Evolutionary conservation across 129 eudicot genomes (phyloP), one percentile per base, ranked within the genome.

Genomic region (Lactuca saligna): DNA sequence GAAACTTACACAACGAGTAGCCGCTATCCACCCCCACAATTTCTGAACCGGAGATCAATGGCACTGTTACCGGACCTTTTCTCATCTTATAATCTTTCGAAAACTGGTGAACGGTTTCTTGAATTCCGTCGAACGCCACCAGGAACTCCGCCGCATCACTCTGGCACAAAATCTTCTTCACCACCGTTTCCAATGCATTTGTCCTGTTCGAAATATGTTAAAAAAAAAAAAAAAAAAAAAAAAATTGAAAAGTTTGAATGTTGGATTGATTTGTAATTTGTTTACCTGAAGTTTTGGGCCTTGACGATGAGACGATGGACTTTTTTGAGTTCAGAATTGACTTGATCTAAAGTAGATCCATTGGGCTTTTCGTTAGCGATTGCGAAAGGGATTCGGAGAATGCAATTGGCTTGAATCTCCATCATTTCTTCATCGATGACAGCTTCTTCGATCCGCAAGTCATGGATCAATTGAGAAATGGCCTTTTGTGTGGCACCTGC

Each of bases 261-360:
- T 49, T 7, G 46, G 38, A 51, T 5, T 50, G 38, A 32, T 44
- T 46, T 17, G 48, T 25, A 25, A 25, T 25, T 25, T 25, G 77
- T 14, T 50, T 66, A 92, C 98, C 98, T 93, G 76, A 89, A 90
- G 33, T 93, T 85, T 66, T 93, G 99, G 82, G 97, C 99, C 86
- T 93, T 93, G 10, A 76, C 63, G 12, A 87, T 80, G 53, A 93
- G 93, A 33, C 78, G 82, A 49, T 89, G 89, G 81, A 93, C 79
- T 66, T 93, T 93, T 82, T 76, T 87, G 80, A 89, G 87, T 74
- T 93, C 97, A 3, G 90, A 75, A 15, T 76, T 75, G 63, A 89
- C 77, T 20, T 38, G 77, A 25, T 68, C 82, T 44, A 86, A 33
- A 17, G 82, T 72, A 3, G 74, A 71, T 58, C 75, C 82, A 66